A percentile compares a stretch with the other conserved stretches of the same genome.
These are phyloP conservation scores for Trichosporon ovoides DNA, from an alignment of 1,284 basidiomycete species.

Conservation along the genomic window DNA sequence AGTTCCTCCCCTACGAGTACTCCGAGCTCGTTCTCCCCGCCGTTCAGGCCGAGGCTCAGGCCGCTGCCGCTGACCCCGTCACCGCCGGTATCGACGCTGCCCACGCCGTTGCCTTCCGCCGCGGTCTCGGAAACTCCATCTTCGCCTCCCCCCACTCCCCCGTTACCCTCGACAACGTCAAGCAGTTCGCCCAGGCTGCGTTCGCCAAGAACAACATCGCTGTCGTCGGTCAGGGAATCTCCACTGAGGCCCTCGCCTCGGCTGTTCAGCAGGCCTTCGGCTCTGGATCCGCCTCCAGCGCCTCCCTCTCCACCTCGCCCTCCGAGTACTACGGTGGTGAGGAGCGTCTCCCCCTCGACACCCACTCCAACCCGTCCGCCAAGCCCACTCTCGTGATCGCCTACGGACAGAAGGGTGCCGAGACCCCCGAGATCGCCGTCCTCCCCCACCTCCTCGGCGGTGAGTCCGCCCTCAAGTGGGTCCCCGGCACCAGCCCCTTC, in stretches of 20 bases:
- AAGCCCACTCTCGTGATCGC: slow-evolving; percentile 74
- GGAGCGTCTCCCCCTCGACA: slow-evolving; percentile 58
- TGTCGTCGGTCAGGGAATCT: slow-evolving; percentile 78
- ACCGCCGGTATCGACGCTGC: slow-evolving; percentile 64
- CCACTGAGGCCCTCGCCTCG: slow-evolving; percentile 61
- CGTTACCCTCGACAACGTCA: slow-evolving; percentile 63
- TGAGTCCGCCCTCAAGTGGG: slow-evolving; percentile 80
- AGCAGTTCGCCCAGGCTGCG: slow-evolving; percentile 63
- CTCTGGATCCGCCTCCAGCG: slow-evolving; percentile 39
- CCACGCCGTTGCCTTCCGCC: slow-evolving; percentile 82
- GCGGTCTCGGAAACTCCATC: slow-evolving; percentile 79
- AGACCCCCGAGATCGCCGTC: slow-evolving; percentile 63
- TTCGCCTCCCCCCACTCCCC: slow-evolving; percentile 67
- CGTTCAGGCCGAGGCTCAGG: slow-evolving; percentile 63
- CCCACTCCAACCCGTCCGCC: slow-evolving; percentile 54
- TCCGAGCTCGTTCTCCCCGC: slow-evolving; percentile 76
- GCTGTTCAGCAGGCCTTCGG: slow-evolving; percentile 68
- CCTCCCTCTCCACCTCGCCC: slow-evolving; percentile 36
- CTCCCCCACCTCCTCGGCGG: slow-evolving; percentile 66
- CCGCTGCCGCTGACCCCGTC: slow-evolving; percentile 59
- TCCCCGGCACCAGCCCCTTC: slow-evolving; percentile 64
- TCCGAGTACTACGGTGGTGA: slow-evolving; percentile 79
- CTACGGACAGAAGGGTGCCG: slow-evolving; percentile 62
- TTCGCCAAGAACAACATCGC: slow-evolving; percentile 75
- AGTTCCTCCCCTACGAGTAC: slow-evolving; percentile 80